Evolutionary conservation across 2,329 filamentous ascomycete species (phyloP).

Genomic region (Samsoniella hepiali): DNA sequence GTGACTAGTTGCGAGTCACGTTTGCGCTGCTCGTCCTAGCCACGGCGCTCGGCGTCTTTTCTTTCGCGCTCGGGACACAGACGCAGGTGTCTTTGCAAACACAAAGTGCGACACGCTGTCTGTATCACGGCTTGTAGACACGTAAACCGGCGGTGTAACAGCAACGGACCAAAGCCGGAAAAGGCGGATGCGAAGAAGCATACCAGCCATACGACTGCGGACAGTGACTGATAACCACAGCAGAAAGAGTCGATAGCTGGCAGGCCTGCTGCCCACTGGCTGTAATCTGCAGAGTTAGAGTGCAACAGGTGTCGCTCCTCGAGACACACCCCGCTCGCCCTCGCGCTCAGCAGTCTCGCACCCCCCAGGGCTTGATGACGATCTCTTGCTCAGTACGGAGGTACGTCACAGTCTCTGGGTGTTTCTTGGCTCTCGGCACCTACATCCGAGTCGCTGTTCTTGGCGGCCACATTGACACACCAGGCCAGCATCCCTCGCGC

Average conservation of each 20-base stretch:
- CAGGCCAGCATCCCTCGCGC: background rate
- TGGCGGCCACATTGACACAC: constrained; percentile 6
- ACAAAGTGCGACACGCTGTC: background rate
- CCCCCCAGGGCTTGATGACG: constrained; percentile 7
- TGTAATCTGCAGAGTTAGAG: too few relatives aligned
- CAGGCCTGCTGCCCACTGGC: background rate
- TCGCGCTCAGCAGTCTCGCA: constrained; percentile 10
- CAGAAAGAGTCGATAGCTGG: background rate
- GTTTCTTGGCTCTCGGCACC: constrained; percentile 19
- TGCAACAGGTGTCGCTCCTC: background rate
- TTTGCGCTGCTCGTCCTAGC: background rate
- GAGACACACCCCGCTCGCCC: constrained; percentile 5
- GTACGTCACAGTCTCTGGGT: constrained; percentile 14
- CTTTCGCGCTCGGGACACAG: background rate
- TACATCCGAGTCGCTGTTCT: constrained; percentile 18
- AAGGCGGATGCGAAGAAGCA: constrained; percentile 5
- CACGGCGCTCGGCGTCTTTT: background rate
- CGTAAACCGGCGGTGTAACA: background rate
- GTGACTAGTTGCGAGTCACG: background rate
- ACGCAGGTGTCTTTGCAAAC: background rate
- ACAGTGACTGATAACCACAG: background rate
- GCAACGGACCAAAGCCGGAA: constrained; percentile 1
- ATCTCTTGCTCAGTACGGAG: constrained; percentile 11
- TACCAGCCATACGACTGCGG: background rate
- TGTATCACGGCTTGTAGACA: constrained; percentile 10